Percentiles rank a stretch among this genome's conserved stretches.
phyloP scores from a whole-genome alignment of 768 basidiomycete genomes.

The Termitomyces sp. region DNA sequence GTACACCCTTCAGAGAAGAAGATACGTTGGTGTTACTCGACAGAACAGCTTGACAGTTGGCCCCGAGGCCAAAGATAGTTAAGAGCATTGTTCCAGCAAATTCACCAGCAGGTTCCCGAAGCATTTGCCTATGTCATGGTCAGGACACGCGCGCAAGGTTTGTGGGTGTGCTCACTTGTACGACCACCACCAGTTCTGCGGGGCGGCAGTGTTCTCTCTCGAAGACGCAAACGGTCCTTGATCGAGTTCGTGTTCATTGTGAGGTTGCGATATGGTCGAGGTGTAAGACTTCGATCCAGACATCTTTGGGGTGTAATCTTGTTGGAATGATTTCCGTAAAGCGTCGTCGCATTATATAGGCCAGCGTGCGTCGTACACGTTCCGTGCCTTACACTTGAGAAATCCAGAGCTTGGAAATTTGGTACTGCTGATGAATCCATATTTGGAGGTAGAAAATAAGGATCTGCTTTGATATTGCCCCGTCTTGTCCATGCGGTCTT shows the following conservation, averaged over 20 bases:
- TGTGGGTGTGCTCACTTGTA: conserved; percentile 15
- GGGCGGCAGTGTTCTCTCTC: not conserved
- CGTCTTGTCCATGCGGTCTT: not conserved
- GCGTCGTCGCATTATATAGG: not conserved
- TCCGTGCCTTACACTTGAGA: not conserved
- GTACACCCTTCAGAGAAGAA: conserved; percentile 39
- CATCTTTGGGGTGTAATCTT: not conserved
- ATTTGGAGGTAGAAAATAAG: not conserved
- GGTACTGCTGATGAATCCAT: too few species aligned
- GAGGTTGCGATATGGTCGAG: not conserved
- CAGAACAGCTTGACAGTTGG: conserved; percentile 44
- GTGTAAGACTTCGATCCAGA: conserved; percentile 1
- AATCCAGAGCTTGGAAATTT: not conserved
- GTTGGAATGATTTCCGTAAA: not conserved
- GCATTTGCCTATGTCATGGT: conserved; percentile 17
- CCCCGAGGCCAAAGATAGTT: conserved; percentile 44
- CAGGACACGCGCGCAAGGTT: not conserved
- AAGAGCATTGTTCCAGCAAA: conserved; percentile 50
- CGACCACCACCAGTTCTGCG: conserved; percentile 19
- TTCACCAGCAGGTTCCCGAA: conserved; percentile 39
- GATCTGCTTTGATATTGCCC: not conserved
- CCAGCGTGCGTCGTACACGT: not conserved
- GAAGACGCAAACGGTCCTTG: not conserved
- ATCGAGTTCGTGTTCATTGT: not conserved
- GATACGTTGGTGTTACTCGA: conserved; percentile 33